Conservation (phyloP, 2,329 filamentous ascomycete species). For the Diaporthe capsici region DNA sequence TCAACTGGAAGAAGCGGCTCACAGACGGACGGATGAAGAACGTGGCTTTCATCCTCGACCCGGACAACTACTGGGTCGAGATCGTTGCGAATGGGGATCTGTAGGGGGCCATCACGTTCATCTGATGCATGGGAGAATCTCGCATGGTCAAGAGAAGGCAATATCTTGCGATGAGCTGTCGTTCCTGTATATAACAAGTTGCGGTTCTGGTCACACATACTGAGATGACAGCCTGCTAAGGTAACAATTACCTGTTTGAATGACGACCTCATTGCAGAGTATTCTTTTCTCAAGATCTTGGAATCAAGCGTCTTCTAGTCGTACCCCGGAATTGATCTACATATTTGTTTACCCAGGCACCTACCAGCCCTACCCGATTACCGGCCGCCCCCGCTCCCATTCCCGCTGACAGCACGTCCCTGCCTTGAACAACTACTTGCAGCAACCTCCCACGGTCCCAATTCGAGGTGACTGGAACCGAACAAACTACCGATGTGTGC, state of each 20-base stretch:
- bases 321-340: not conserved
- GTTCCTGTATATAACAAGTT: conserved; percentile 11
- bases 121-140: not conserved
- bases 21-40: conserved; percentile 95
- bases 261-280: not conserved
- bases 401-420: no score
- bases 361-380: not conserved
- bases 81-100: conserved; percentile 84
- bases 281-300: not conserved
- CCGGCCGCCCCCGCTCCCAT: no score
- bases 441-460: not conserved
- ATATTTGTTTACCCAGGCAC: not conserved
- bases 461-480: not conserved
- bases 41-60: conserved; percentile 91
- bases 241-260: not conserved
- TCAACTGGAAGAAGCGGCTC: conserved; percentile 95
- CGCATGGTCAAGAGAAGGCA: not conserved
- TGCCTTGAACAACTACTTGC: conserved; percentile 3
- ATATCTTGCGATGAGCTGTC: not conserved
- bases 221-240: not conserved
- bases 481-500: not conserved
- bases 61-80: conserved; percentile 88
- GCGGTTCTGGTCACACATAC: not conserved
- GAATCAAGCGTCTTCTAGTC: not conserved
- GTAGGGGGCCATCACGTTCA: not conserved